Base-by-base conservation (phyloP, 805 yeast species). In the Yamadazyma phyllophila region DNA sequence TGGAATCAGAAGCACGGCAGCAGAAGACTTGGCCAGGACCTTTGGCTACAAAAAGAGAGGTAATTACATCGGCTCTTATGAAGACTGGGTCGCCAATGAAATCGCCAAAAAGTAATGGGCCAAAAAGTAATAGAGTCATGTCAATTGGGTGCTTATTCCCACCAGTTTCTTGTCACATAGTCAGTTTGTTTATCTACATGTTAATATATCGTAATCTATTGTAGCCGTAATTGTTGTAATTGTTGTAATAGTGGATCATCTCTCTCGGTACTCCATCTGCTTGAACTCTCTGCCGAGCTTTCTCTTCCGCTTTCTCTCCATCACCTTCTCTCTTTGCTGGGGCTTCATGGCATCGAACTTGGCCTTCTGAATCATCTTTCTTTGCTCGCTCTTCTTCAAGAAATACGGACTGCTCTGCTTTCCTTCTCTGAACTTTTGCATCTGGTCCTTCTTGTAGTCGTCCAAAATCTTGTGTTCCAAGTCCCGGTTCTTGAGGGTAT, bases 11-110 rank as follows among this genome's bases (percentile, higher is more conserved):
- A 85, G 95, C 17, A 77, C 88, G 37, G 88, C 89, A 51, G 91
- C 97, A 36, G 96, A 89, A 62, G 96, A 88, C 60, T 74, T 92
- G 60, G 98, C 98, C 11, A 79, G 82, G 50, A 86, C 96, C 17
- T 88, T 84, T 66, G 98, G 97, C 9, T 92, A 92, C 67, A 69
- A 76, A 41, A 78, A 86, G 55, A 78, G 97, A 54, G 89, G 91
- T 46, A 88, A 90, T 65, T 92, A 92, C 67, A 66, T 76, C 35
- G 98, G 98, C 4, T 86, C 96, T 10, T 86, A 82, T 66, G 83
- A 80, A 58, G 97, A 92, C 63, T 92, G 98, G 98, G 60, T 69
- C 41, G 49, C 68, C 32, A 61, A 64, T 43, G 75, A 71, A 55
- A 65, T 62, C 12, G 16, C 31, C 15, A 42, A 30, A 14, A 26